Base-by-base conservation (phyloP, 108 stramenopile genomes). In the Cyclotella distinguenda region DNA sequence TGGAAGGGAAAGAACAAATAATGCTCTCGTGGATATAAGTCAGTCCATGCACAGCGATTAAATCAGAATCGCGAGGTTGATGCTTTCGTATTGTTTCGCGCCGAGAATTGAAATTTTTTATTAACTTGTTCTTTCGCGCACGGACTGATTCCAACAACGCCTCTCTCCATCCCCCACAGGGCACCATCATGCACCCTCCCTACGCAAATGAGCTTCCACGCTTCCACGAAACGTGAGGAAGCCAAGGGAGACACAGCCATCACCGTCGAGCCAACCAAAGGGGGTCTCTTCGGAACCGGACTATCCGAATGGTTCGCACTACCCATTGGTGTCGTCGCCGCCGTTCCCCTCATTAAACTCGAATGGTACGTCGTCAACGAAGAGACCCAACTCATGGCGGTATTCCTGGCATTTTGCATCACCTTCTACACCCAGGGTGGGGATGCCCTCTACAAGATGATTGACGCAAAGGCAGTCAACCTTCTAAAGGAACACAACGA, bases 361-460 rank as follows among this genome's bases (percentile, higher is more conserved):
- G 82, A 94, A 66, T 86, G 84, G 82, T 87, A 84, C 66, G 66
- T 89, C 15, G 67, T 89, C 66, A 90, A 91, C 52, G 93, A 89
- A 56, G 93, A 94, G 79, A 90, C 88, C 15, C 84, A 91, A 72
- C 84, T 94, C 16, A 74, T 86, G 18, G 90, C 90, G 26, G 86
- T 85, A 40, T 91, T 94, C 65, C 53, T 94, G 45, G 85, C 84
- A 31, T 94, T 94, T 60, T 84, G 85, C 46, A 85, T 86, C 13
- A 70, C 88, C 34, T 68, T 89, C 45, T 94, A 91, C 85, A 88
- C 86, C 10, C 85, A 94, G 53, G 90, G 82, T n/a, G 93, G 93
- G 31, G 86, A 81, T 42, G 81, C 86, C 64, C 84, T 94, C 27
- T 81, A 86, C 82, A 86, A 86, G 64, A 58, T 70, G 43, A 65